Percentiles rank a stretch among this genome's conserved stretches.
Evolutionary conservation across 2,329 filamentous ascomycete species (phyloP).

Genomic region (Trichoderma semiorbis): DNA sequence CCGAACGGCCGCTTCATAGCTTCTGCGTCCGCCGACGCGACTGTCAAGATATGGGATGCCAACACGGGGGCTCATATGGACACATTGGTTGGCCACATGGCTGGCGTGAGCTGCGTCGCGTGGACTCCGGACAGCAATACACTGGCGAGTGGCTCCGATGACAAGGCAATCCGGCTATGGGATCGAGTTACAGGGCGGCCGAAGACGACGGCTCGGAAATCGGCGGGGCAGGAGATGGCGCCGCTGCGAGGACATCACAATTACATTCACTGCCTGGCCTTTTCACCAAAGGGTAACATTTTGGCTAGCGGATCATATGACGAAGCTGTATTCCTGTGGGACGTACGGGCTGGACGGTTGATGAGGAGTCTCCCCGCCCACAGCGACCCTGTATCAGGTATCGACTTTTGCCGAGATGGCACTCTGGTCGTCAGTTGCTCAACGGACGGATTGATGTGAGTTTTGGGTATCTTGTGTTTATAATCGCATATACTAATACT

Average conservation of each 20-base stretch:
- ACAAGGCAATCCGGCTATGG: conserved; percentile 95
- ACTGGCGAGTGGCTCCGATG: conserved; percentile 87
- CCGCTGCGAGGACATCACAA: conserved; percentile 86
- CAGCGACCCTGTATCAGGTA: conserved; percentile 88
- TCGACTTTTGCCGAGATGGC: conserved; percentile 89
- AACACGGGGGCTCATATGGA: conserved; percentile 74
- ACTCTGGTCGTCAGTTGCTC: conserved; percentile 90
- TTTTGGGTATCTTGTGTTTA: conserved; percentile 21
- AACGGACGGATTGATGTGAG: conserved; percentile 81
- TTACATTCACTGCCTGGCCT: conserved; percentile 90
- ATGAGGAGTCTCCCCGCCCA: conserved; percentile 93
- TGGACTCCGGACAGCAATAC: conserved; percentile 89
- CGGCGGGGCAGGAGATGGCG: conserved; percentile 42
- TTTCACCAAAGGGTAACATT: conserved; percentile 98
- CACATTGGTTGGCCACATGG: conserved; percentile 88
- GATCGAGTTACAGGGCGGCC: conserved; percentile 63
- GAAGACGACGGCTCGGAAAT: conserved; percentile 43
- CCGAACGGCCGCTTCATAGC: conserved; percentile 89
- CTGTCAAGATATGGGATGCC: conserved; percentile 88
- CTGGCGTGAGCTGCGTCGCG: conserved; percentile 86
- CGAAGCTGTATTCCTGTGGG: conserved; percentile 96
- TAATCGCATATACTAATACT: neutral
- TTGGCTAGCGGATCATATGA: conserved; percentile 94
- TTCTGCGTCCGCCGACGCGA: conserved; percentile 83
- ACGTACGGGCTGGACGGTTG: conserved; percentile 78